phyloP scores from a whole-genome alignment of 169 alveolate genomes.

The Eimeria acervulina region DNA sequence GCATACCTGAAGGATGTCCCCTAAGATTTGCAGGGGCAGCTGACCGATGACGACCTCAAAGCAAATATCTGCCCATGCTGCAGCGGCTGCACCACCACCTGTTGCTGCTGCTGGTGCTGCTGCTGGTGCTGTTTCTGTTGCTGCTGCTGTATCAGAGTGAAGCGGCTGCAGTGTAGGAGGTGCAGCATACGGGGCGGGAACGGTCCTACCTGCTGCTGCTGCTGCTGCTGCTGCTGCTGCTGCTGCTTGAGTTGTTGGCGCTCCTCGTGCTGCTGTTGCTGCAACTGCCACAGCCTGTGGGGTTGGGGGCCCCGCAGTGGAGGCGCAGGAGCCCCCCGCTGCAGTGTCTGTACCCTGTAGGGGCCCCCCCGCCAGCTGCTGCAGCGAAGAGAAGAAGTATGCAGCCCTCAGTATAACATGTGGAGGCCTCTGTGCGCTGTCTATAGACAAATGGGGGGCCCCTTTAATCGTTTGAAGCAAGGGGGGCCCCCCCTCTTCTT shows the following conservation, averaged over 20 bases:
- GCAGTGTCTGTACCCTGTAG: conserved; percentile 18
- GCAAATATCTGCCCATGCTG: background rate
- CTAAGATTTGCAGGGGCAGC: conserved; percentile 13
- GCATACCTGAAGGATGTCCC: background rate
- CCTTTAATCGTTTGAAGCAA: background rate
- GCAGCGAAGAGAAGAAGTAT: conserved; percentile 39
- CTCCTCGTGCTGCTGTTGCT: background rate
- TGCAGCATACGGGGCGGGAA: background rate
- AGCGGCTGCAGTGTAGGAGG: background rate
- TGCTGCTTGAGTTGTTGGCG: background rate
- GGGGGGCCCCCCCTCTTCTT: background rate
- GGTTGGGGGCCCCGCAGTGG: conserved; percentile 3
- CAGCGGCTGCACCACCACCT: conserved; percentile 14
- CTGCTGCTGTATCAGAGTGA: background rate
- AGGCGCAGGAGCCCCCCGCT: background rate
- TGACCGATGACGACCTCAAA: conserved; percentile 16
- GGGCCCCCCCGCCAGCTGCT: background rate
- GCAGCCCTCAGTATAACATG: background rate
- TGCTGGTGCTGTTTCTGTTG: background rate
- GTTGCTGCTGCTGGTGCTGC: conserved; percentile 33
- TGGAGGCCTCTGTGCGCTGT: background rate
- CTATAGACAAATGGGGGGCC: background rate
- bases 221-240: background rate
- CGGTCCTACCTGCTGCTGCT: background rate
- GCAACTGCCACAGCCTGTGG: background rate